Conservation (phyloP, 768 basidiomycete species). For the Auricularia sp. region DNA sequence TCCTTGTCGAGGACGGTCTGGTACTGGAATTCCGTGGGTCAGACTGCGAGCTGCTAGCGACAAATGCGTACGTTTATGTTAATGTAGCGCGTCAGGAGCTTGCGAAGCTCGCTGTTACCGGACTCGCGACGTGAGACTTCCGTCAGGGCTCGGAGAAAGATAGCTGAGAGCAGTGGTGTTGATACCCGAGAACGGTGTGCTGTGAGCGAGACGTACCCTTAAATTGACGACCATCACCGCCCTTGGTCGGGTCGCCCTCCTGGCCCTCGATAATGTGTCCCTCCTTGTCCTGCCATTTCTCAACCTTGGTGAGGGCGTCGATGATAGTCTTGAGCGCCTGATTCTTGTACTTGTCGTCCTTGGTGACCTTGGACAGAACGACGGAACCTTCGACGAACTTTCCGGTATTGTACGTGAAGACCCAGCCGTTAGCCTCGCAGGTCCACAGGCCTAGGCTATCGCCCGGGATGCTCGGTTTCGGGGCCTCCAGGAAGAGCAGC, state of each 20-base stretch:
- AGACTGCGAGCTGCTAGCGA: not conserved
- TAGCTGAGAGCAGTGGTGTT: not conserved
- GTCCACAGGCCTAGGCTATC: constrained; percentile 37
- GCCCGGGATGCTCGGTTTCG: constrained; percentile 27
- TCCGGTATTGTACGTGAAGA: constrained; percentile 47
- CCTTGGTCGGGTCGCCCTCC: not conserved
- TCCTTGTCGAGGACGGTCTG: not conserved
- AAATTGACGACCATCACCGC: not conserved
- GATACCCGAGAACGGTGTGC: too few relatives aligned
- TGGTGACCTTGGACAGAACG: constrained; percentile 33
- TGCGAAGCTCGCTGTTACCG: not conserved
- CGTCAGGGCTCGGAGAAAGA: not conserved
- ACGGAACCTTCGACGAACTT: constrained; percentile 44
- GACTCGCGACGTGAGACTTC: not conserved
- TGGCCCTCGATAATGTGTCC: constrained; percentile 43
- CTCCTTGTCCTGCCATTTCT: constrained; percentile 35
- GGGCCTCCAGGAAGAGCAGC: constrained; percentile 31
- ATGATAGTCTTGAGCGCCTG: constrained; percentile 28
- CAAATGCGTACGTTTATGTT: not conserved
- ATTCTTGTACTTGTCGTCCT: constrained; percentile 30
- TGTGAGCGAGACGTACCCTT: not conserved
- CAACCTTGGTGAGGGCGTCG: constrained; percentile 30
- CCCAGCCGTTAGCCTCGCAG: constrained; percentile 36
- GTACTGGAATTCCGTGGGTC: not conserved
- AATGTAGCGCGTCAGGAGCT: not conserved